phyloP scores from a whole-genome alignment of 495 filamentous ascomycete species.

The Hypoxylon intermedium region DNA sequence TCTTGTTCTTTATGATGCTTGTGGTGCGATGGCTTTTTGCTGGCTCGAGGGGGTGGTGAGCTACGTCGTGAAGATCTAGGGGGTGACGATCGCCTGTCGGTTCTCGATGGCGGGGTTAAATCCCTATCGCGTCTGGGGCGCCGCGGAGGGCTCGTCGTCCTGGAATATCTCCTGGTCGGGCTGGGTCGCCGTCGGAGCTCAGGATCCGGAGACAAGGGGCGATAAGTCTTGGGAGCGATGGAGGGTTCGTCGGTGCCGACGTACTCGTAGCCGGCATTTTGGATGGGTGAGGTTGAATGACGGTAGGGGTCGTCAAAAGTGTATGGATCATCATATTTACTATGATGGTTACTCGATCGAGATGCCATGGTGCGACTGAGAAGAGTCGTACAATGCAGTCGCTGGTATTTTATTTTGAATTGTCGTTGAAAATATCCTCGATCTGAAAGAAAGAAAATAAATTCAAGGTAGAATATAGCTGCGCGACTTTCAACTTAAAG shows the following conservation, averaged over 20 bases:
- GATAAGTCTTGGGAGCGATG: slow-evolving; percentile 14
- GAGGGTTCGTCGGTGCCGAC: slow-evolving; percentile 38
- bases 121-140: slow-evolving; percentile 21
- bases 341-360: slow-evolving; percentile 33
- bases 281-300: slow-evolving; percentile 36
- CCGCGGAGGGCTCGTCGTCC: slow-evolving; percentile 41
- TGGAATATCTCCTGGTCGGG: slow-evolving; percentile 22
- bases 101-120: slow-evolving; percentile 13
- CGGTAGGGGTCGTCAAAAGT: slow-evolving; percentile 42
- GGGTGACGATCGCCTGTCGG: slow-evolving; percentile 13
- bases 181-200: slow-evolving; percentile 19
- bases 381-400: slow-evolving; percentile 3
- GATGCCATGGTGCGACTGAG: slow-evolving; percentile 31
- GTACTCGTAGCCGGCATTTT: slow-evolving; percentile 36
- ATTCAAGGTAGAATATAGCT: slow-evolving; percentile 6
- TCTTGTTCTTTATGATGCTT: slow-evolving; percentile 23
- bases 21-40: slow-evolving; percentile 4
- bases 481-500: slow-evolving; percentile 28
- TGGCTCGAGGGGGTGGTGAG: slow-evolving; percentile 20
- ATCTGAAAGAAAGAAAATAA: slow-evolving; percentile 10
- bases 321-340: slow-evolving; percentile 40
- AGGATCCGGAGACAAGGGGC: slow-evolving; percentile 9
- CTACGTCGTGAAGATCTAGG: slow-evolving; percentile 25
- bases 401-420: not conserved
- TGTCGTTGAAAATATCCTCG: slow-evolving; percentile 16